Conservation (phyloP, 2,329 filamentous ascomycete species). For the Colletotrichum noveboracense region DNA sequence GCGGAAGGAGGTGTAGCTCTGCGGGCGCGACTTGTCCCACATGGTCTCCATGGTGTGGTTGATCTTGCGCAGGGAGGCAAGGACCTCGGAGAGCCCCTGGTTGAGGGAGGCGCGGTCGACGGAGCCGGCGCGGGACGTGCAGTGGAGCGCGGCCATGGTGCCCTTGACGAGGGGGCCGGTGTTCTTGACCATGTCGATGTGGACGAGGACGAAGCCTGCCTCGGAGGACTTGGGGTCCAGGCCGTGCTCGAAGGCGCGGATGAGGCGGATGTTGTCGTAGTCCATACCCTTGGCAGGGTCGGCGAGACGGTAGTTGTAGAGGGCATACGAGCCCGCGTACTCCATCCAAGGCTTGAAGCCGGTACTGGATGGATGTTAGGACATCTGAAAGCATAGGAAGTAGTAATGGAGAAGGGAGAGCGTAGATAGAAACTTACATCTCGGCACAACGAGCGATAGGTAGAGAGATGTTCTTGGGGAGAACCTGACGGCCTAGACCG, state of each 20-base stretch:
- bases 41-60: constrained; percentile 86
- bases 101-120: constrained; percentile 57
- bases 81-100: constrained; percentile 63
- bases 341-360: constrained; percentile 95
- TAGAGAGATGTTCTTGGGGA: constrained; percentile 78
- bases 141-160: constrained; percentile 64
- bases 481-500: constrained; percentile 74
- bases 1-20: constrained; percentile 86
- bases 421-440: constrained; percentile 63
- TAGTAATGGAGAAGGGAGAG: neutral
- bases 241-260: constrained; percentile 90
- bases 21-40: constrained; percentile 88
- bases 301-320: constrained; percentile 70
- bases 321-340: constrained; percentile 72
- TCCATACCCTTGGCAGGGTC: constrained; percentile 62
- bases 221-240: constrained; percentile 87
- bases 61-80: constrained; percentile 70
- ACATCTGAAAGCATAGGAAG: neutral
- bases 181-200: constrained; percentile 93
- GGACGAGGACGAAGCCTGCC: constrained; percentile 94
- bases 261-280: constrained; percentile 76
- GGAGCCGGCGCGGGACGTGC: constrained; percentile 31
- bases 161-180: constrained; percentile 80
- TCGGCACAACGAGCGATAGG: constrained; percentile 85
- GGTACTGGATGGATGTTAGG: constrained; percentile 35